Conservation (phyloP, 1,284 basidiomycete species). For the Ceratorhiza oryzae-sativae region DNA sequence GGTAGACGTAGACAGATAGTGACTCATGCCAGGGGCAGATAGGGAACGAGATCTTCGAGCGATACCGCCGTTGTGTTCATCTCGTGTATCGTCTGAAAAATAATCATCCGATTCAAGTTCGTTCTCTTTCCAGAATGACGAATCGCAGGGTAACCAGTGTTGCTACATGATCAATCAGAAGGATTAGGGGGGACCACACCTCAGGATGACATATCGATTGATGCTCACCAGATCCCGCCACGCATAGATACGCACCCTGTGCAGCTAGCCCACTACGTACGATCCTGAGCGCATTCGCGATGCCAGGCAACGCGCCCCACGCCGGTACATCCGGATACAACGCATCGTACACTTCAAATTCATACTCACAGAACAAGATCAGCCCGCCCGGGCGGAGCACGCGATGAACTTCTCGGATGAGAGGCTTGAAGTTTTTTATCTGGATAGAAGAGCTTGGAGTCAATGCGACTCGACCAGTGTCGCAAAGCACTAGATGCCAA, state of each 20-base stretch:
- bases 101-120: neutral
- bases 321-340: slow-evolving; percentile 21
- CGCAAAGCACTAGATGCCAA: neutral
- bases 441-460: neutral
- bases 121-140: slow-evolving; percentile 32
- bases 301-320: slow-evolving; percentile 3
- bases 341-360: slow-evolving; percentile 22
- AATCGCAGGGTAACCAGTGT: slow-evolving; percentile 10
- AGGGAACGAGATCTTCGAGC: neutral
- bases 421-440: slow-evolving; percentile 17
- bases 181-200: too few species aligned
- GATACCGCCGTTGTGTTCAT: neutral
- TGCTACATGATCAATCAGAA: neutral
- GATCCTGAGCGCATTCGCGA: slow-evolving; percentile 13
- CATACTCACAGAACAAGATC: slow-evolving; percentile 11
- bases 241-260: slow-evolving; percentile 17
- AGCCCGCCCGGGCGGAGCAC: slow-evolving; percentile 22
- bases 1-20: neutral
- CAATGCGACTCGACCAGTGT: neutral
- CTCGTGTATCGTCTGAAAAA: neutral
- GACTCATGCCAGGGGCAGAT: neutral
- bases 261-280: slow-evolving; percentile 3
- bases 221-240: slow-evolving; percentile 7
- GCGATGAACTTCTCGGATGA: slow-evolving; percentile 17
- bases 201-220: too few species aligned